Evolutionary conservation across 768 basidiomycete species (phyloP), one percentile per base, ranked within the genome.

Genomic region (Suillus subalutaceus): DNA sequence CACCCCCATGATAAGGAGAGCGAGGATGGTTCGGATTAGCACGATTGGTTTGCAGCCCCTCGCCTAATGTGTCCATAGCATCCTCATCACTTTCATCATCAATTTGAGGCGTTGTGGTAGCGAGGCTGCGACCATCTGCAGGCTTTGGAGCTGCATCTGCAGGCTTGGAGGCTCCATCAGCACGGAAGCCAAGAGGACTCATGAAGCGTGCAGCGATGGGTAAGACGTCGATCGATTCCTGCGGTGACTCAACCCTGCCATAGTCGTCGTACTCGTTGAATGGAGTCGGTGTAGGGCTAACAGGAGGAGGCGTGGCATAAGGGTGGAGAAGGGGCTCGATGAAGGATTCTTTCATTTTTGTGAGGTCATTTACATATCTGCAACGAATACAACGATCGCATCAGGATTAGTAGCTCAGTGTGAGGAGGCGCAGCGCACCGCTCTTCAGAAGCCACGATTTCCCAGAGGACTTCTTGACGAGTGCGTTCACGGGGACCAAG

Each of bases 401-500:
- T n/a, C 18, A 65, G 63, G 32, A 46, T 48, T 23, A 41, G 43
- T 46, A 35, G 56, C 61, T 69, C 44, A 57, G 57, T 32, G 48
- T 38, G 4, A 48, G 37, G 66, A 67, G 43, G 50, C 12, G 62
- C 57, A 18, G 61, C 86, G 61, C 72, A 94, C 93, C 96, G 88
- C 77, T 98, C 95, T 80, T 98, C 96, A 70, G 93, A 95, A 38
- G 92, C 91, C 59, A 98, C 95, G 70, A 98, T 98, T 81, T 98
- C 96, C 82, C 94, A 97, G 35, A 98, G 78, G 7, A 98, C 96
- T 80, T 98, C 96, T 78, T 98, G 96, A 62, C 96, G 87, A 46
- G 96, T 97, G 65, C 96, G 88, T 76, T 98, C 96, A 67, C 94
- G 88, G 55, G 94, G 90, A n/a, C 95, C 94, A 43, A 98, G 83